A percentile compares a stretch with the other conserved stretches of the same genome.
Conservation (phyloP, 805 yeast genomes). For the Monosporozyma siamensis region DNA sequence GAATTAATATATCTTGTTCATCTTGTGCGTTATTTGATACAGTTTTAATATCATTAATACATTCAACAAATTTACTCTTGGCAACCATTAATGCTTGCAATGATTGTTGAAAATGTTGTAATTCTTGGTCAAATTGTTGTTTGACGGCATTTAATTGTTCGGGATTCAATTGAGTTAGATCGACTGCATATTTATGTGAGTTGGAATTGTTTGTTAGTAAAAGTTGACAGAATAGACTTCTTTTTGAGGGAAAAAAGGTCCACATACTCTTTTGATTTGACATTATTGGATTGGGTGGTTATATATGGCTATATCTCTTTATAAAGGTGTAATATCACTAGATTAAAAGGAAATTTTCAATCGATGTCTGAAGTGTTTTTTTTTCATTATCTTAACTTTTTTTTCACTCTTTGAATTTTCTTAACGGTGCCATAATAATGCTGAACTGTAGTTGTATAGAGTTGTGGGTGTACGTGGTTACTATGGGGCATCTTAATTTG, state of each 20-base stretch:
- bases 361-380: too few relatives aligned
- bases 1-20: conserved; percentile 58
- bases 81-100: conserved; percentile 78
- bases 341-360: neutral
- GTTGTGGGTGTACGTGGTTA: too few relatives aligned
- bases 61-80: conserved; percentile 70
- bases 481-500: too few relatives aligned
- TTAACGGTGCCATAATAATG: too few relatives aligned
- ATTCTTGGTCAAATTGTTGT: conserved; percentile 72
- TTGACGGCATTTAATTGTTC: conserved; percentile 82
- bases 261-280: conserved; percentile 26
- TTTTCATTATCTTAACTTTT: too few relatives aligned
- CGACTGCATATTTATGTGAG: conserved; percentile 33
- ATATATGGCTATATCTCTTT: too few relatives aligned
- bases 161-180: conserved; percentile 61
- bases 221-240: neutral
- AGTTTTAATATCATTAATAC: conserved; percentile 57
- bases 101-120: conserved; percentile 78
- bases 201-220: neutral
- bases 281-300: too few relatives aligned
- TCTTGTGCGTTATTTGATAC: conserved; percentile 37
- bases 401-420: too few relatives aligned
- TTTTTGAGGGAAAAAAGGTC: neutral
- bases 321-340: neutral
- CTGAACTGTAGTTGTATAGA: too few relatives aligned